phyloP scores from a whole-genome alignment of 768 basidiomycete species.

The Psilocybe cyanescens region DNA sequence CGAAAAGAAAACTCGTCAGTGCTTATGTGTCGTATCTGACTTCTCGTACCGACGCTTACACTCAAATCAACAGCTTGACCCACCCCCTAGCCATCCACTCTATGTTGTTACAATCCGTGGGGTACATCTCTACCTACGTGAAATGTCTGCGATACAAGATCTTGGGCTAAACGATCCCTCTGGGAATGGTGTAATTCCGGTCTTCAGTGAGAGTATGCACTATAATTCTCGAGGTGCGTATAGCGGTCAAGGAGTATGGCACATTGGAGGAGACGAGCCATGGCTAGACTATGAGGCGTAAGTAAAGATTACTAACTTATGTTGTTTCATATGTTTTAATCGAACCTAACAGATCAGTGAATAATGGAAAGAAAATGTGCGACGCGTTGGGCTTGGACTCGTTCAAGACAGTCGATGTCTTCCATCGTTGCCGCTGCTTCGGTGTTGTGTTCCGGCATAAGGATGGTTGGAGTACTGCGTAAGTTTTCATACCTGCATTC shows the following conservation, averaged over 20 bases:
- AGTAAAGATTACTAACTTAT: slow-evolving; percentile 28
- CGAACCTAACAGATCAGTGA: slow-evolving; percentile 40
- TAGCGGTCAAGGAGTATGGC: slow-evolving; percentile 42
- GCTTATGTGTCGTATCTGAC: background rate
- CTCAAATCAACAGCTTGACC: slow-evolving; percentile 56
- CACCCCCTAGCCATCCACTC: slow-evolving; percentile 63
- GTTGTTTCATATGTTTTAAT: background rate
- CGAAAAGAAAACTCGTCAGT: slow-evolving; percentile 67
- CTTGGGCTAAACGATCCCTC: slow-evolving; percentile 59
- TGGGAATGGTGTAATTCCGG: slow-evolving; percentile 54
- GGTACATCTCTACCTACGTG: slow-evolving; percentile 70
- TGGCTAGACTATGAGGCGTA: slow-evolving; percentile 49
- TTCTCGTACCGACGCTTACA: background rate
- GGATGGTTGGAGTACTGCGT: slow-evolving; percentile 83
- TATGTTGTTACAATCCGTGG: slow-evolving; percentile 68
- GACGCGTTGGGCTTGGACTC: slow-evolving; percentile 56
- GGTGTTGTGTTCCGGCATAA: slow-evolving; percentile 69
- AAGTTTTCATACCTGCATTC: slow-evolving; percentile 38
- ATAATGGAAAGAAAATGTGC: slow-evolving; percentile 49
- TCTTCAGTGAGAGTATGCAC: slow-evolving; percentile 61
- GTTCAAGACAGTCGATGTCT: slow-evolving; percentile 72
- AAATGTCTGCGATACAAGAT: slow-evolving; percentile 72
- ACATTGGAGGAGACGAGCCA: slow-evolving; percentile 44
- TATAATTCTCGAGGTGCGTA: slow-evolving; percentile 43
- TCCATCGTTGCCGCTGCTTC: slow-evolving; percentile 74